Conservation (phyloP, 2,329 filamentous ascomycete species). For the Aspergillus sp. region DNA sequence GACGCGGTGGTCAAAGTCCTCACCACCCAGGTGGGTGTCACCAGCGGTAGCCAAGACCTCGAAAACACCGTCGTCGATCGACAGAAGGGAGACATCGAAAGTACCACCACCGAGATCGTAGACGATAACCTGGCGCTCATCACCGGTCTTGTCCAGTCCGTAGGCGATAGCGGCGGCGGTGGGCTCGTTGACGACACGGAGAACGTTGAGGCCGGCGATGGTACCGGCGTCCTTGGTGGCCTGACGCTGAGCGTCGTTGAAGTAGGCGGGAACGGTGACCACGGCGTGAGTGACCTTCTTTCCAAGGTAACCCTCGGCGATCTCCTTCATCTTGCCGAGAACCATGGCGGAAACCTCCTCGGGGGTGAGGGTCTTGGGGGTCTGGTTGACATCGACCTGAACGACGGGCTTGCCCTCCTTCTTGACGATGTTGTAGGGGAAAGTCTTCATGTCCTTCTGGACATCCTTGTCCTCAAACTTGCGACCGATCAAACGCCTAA, state of each 20-base stretch:
- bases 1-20: conserved; percentile 97
- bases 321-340: conserved; percentile 66
- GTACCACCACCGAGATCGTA: conserved; percentile 94
- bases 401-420: conserved; percentile 89
- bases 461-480: conserved; percentile 83
- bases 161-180: conserved; percentile 95
- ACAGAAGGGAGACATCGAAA: conserved; percentile 90
- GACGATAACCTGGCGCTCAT: conserved; percentile 85
- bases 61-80: conserved; percentile 88
- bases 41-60: conserved; percentile 92
- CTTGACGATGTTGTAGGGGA: conserved; percentile 91
- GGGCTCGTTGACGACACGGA: conserved; percentile 95
- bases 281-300: conserved; percentile 65
- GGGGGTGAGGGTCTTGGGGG: conserved; percentile 63
- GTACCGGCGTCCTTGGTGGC: conserved; percentile 92
- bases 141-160: conserved; percentile 81
- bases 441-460: conserved; percentile 94
- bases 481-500: conserved; percentile 78
- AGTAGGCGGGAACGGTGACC: conserved; percentile 94
- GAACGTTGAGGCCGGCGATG: conserved; percentile 90
- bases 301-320: conserved; percentile 62
- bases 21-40: conserved; percentile 97
- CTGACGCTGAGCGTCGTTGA: conserved; percentile 97
- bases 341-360: conserved; percentile 69
- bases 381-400: conserved; percentile 61